Percentiles rank a stretch among this genome's conserved stretches.
Conservation (phyloP, 1,139 yeast species). For the Hyphopichia wangnamkhiaoensis region DNA sequence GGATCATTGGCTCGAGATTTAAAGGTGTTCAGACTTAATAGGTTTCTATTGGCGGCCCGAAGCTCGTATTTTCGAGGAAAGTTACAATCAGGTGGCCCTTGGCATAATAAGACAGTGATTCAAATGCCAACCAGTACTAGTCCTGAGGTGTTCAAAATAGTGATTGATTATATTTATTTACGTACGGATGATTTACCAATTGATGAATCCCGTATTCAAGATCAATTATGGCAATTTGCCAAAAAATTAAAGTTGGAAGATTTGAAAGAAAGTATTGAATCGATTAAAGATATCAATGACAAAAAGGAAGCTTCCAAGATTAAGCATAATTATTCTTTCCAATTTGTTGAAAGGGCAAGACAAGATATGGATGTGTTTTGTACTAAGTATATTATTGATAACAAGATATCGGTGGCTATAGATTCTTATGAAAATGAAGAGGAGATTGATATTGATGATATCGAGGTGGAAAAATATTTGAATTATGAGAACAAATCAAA, state of each 20-base stretch:
- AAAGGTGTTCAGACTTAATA: slow-evolving; percentile 29
- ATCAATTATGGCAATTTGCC: slow-evolving; percentile 33
- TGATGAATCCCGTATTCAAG: slow-evolving; percentile 26
- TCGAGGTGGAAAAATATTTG: slow-evolving; percentile 21
- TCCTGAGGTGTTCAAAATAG: slow-evolving; percentile 30
- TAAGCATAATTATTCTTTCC: slow-evolving; percentile 46
- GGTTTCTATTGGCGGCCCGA: slow-evolving; percentile 45
- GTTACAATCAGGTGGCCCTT: slow-evolving; percentile 20
- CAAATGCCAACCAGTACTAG: slow-evolving; percentile 22
- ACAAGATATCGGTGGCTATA: slow-evolving; percentile 13
- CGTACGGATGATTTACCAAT: slow-evolving; percentile 29
- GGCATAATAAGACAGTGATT: slow-evolving; percentile 24
- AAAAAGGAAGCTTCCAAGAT: slow-evolving; percentile 37
- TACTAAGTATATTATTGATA: slow-evolving; percentile 33
- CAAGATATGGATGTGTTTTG: slow-evolving; percentile 45
- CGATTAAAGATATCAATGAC: slow-evolving; percentile 12
- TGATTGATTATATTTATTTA: slow-evolving; percentile 57
- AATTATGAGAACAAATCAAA: slow-evolving; percentile 15
- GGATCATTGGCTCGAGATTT: slow-evolving; percentile 14
- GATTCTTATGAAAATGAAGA: slow-evolving; percentile 12
- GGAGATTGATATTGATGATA: slow-evolving; percentile 34
- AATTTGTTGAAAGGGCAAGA: slow-evolving; percentile 50
- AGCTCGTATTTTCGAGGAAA: slow-evolving; percentile 28
- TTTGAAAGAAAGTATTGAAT: slow-evolving; percentile 32
- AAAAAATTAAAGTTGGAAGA: slow-evolving; percentile 34